Percentiles rank a stretch among this genome's conserved stretches.
Evolutionary conservation across 306 rosid species (phyloP).

Genomic region (Cicer yamashitae): DNA sequence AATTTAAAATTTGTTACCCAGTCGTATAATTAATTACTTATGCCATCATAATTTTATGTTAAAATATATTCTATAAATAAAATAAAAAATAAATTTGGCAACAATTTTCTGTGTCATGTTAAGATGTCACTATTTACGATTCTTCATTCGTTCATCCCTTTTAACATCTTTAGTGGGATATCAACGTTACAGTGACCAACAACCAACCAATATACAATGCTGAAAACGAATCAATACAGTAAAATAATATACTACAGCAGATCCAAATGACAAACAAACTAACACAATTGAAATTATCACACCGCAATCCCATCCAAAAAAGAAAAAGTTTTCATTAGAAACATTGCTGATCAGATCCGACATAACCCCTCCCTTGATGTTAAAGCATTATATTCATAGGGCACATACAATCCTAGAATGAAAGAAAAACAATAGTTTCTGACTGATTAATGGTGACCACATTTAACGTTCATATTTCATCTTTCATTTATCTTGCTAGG

Average conservation of each 20-base stretch:
- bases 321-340: conserved; percentile 27
- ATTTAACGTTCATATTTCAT: conserved; percentile 28
- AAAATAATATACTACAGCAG: conserved; percentile 50
- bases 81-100: no score
- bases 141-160: background rate
- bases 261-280: conserved; percentile 27
- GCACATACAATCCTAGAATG: conserved; percentile 14
- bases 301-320: conserved; percentile 45
- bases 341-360: conserved; percentile 19
- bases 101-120: no score
- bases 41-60: no score
- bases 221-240: conserved; percentile 46
- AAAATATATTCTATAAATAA: no score
- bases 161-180: background rate
- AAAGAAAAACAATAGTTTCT: conserved; percentile 31
- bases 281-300: conserved; percentile 37
- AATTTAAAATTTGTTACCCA: no score
- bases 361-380: conserved; percentile 24
- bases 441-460: conserved; percentile 13
- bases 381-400: conserved; percentile 1
- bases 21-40: no score
- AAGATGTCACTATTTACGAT: no score
- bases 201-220: conserved; percentile 41
- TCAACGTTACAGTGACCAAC: background rate
- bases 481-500: conserved; percentile 30